Evolutionary conservation across 177 flowering plant species (phyloP), one percentile per base, ranked within the genome.

Genomic region (Tripterygium wilfordii): DNA sequence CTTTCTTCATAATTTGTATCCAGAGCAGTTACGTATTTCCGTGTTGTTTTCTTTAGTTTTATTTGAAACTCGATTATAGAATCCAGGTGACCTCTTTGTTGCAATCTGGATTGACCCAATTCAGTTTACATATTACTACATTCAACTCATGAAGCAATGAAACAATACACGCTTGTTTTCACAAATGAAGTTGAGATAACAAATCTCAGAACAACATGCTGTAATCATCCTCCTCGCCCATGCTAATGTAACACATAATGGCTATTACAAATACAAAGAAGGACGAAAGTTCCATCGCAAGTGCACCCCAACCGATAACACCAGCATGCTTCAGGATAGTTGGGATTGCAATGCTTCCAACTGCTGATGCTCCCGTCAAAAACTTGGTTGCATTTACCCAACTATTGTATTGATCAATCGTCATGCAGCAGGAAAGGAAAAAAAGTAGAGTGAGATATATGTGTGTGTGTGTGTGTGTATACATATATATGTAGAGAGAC

Each of bases 321-420:
- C 81, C 83, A 2, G 98, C 95, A 73, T 92, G 98, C 72, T 82
- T 92, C 24, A 92, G 63, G 56, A 92, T 84, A n/a, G 61, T 58
- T 13, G 96, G 98, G 51, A 92, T 92, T 1, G 96, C 98, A 44
- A 92, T 75, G 77, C 98, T 92, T 49, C 98, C 96, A 18, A 88
- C 65, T 10, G 72, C 64, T 17, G 95, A 83, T 42, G 79, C 77
- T 54, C 98, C 98, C 4, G 98, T 92, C 64, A 88, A 49, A 69
- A 92, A 92, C 67, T 88, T 92, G 12, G 91, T 68, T 21, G 82
- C 87, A 66, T 80, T 62, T 14, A 69, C 73, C 98, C 98, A 92
- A 43, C 96, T 88, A 79, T 48, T 36, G n/a, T n/a, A n/a, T n/a
- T 29, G 24, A 8, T 33, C 48, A 32, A 24, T 36, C 10, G 12